Evolutionary conservation across 352 stramenopile genomes (phyloP), one percentile per base, ranked within the genome.

Genomic region (Phytophthora cajani): DNA sequence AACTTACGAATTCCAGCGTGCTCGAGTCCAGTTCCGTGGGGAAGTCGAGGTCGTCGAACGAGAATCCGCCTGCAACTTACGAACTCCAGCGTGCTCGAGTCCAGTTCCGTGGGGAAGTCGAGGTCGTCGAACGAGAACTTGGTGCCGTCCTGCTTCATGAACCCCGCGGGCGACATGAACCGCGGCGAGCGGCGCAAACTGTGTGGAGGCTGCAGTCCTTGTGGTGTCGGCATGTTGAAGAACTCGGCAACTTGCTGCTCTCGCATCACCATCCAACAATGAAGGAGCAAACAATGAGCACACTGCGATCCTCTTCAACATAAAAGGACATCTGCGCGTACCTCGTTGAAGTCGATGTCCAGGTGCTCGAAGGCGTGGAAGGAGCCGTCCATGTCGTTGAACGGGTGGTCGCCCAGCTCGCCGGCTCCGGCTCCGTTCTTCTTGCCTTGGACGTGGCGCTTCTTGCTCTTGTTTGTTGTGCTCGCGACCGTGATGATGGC

Each of bases 101-200:
- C 88, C 64, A 95, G 89, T 57, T 95, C 88, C 6, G 80, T 36
- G 0, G 86, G 82, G 25, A 95, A 89, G 49, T 93, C 86, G 42
- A 95, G 72, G 54, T 93, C 87, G 42, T 95, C 88, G 49, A 95
- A 95, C 1, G 87, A 95, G 33, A 95, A 95, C 67, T 95, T 95
- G 9, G 87, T 81, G 27, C 79, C 79, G 50, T 95, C 87, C 6
- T 72, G 66, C 62, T 94, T 95, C 64, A 80, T 82, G 54, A 91
- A 93, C 3, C 81, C 81, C 1, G 74, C 68, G 5, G 86, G 84
- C 8, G 88, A 94, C 58, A 82, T 71, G 67, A 95, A 94, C 5
- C 84, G 85, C 1, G 88, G 88, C 32, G 88, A 95, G 14, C 87
- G 86, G 19, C 86, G 83, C 25, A 93, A 70, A 62, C 84, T 94